Evolutionary conservation across 495 filamentous ascomycete species (phyloP).

Genomic region (Friedmanniomyces simplex): DNA sequence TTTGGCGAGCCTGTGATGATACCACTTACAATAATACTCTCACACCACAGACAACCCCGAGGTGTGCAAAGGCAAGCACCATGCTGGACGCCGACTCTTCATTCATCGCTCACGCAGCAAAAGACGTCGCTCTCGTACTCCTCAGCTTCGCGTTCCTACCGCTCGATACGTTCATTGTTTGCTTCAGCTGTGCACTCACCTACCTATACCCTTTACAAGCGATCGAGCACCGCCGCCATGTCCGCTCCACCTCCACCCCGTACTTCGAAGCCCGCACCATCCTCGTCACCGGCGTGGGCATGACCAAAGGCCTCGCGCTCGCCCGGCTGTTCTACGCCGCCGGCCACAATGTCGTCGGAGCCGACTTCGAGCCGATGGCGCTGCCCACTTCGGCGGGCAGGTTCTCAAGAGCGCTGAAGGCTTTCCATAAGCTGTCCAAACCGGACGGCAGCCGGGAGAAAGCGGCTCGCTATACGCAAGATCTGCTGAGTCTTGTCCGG

Average conservation of each 20-base stretch:
- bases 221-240: constrained; percentile 21
- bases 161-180: constrained; percentile 40
- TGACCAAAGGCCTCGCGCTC: constrained; percentile 54
- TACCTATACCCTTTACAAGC: constrained; percentile 19
- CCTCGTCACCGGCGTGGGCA: constrained; percentile 62
- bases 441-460: constrained; percentile 19
- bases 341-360: constrained; percentile 63
- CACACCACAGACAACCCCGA: not conserved
- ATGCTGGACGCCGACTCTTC: constrained; percentile 26
- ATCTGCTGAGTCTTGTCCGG: constrained; percentile 46
- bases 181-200: constrained; percentile 30
- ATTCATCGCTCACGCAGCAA: constrained; percentile 30
- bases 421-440: constrained; percentile 43
- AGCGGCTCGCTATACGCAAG: constrained; percentile 36
- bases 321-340: constrained; percentile 56
- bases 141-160: constrained; percentile 46
- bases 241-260: constrained; percentile 29
- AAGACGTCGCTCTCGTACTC: constrained; percentile 39
- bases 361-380: constrained; percentile 47
- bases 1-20: not conserved
- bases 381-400: constrained; percentile 33
- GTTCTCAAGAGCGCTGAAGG: constrained; percentile 37
- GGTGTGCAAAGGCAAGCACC: not conserved
- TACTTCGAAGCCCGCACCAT: constrained; percentile 48
- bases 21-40: not conserved